A percentile compares a stretch with the other conserved stretches of the same genome.
These are phyloP conservation scores for Chiua sp. DNA, from an alignment of 1,284 basidiomycete species.

Conservation along the genomic window DNA sequence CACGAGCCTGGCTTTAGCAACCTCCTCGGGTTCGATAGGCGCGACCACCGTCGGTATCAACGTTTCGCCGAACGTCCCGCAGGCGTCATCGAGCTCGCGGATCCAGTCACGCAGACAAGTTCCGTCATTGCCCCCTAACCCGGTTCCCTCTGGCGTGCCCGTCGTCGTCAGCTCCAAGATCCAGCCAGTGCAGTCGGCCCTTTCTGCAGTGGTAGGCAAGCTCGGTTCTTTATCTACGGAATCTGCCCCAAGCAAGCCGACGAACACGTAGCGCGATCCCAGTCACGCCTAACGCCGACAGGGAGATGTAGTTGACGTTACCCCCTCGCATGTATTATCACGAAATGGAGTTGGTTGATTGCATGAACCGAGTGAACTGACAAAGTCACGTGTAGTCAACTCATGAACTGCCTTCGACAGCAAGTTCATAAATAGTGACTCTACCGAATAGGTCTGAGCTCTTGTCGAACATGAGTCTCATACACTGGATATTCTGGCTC, in stretches of 20 bases:
- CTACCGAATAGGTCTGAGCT: slow-evolving; percentile 83
- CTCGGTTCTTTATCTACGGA: background rate
- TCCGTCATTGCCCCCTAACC: background rate
- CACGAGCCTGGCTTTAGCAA: background rate
- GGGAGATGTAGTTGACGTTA: slow-evolving; percentile 21
- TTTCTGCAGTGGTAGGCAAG: background rate
- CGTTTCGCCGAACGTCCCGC: background rate
- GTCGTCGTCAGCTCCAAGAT: background rate
- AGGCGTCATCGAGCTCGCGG: slow-evolving; percentile 1
- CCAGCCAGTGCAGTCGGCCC: background rate
- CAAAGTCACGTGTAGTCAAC: background rate
- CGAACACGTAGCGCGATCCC: background rate
- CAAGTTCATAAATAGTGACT: slow-evolving; percentile 72
- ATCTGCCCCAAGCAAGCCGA: slow-evolving; percentile 1
- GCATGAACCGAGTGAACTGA: slow-evolving; percentile 16
- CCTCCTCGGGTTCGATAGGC: background rate
- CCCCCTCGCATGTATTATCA: slow-evolving; percentile 18
- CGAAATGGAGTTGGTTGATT: slow-evolving; percentile 35
- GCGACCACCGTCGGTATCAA: background rate
- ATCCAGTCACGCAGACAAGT: slow-evolving; percentile 22
- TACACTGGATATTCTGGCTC: slow-evolving; percentile 41
- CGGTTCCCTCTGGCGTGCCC: background rate
- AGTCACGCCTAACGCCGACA: background rate
- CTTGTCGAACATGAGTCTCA: slow-evolving; percentile 75
- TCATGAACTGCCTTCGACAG: slow-evolving; percentile 47